Base-by-base conservation (phyloP, 495 filamentous ascomycete species). In the Hypoxylon trugodes region DNA sequence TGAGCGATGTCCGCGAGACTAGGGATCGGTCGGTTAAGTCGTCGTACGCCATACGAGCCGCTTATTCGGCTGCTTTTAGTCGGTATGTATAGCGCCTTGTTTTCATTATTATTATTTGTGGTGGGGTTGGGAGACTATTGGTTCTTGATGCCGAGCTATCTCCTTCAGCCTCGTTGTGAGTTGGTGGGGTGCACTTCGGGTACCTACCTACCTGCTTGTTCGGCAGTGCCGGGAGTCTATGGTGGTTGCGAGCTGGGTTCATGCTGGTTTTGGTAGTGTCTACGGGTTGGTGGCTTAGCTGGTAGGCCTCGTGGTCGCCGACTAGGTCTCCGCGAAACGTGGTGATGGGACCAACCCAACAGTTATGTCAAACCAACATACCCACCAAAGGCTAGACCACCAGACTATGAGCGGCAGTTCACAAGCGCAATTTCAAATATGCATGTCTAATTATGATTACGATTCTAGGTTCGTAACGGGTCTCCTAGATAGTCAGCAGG, bases 381-480 rank as follows among this genome's bases (percentile, higher is more conserved):
- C 28, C 28, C 10, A 30, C 3, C 36, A 38, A 28, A 22, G 22
- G 15, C 43, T 28, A 48, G 25, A 40, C 26, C 30, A 12, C 33
- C 58, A 33, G 55, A 49, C 1, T 36, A 24, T 45, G 51, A 3
- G n/a, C n/a, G n/a, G n/a, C n/a, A n/a, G n/a, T n/a, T 33, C 12
- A 30, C 28, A 10, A 5, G 10, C 10, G 28, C 5, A 10, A 55
- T 49, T 58, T 61, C 58, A 67, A 40, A 15, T 1, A 8, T 2
- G 22, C 2, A 1, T 21, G 18, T 42, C 22, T 42, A 50, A 55
- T 54, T 48, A 52, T n/a, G n/a, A n/a, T n/a, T n/a, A n/a, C n/a
- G n/a, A n/a, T n/a, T n/a, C n/a, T 63, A 94, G 93, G 57, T 98
- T 97, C 71, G 92, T 97, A 5, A 98, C 95, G 1, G 92, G 92